Conservation (phyloP, 1,284 basidiomycete species). For the Ganoderma boninense region DNA sequence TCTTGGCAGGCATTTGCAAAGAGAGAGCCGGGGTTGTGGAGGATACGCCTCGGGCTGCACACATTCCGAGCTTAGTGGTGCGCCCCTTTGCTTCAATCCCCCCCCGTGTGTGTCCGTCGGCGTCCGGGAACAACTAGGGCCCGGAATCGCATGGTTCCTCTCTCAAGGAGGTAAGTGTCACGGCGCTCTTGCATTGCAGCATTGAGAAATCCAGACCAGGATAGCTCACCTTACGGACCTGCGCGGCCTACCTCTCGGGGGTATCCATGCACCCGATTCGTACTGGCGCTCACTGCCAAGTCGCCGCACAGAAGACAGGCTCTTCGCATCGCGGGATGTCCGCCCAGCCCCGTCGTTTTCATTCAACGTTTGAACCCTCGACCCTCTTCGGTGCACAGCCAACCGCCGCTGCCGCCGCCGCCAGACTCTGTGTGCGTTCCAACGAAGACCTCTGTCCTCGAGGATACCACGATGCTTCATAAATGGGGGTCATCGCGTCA, state of each 20-base stretch:
- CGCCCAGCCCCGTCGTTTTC: neutral
- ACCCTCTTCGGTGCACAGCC: neutral
- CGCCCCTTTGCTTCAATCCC: neutral
- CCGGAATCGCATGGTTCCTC: neutral
- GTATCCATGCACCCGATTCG: neutral
- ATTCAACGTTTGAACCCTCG: neutral
- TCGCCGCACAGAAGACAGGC: neutral
- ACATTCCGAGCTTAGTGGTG: neutral
- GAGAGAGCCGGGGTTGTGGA: neutral
- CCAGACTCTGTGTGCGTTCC: neutral
- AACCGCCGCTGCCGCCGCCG: neutral
- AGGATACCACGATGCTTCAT: neutral
- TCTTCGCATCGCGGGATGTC: slow-evolving; percentile 1
- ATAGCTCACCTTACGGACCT: neutral
- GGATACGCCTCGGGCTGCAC: neutral
- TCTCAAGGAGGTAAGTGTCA: neutral
- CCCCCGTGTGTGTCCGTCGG: neutral
- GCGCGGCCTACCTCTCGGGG: neutral
- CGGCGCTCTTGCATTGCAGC: neutral
- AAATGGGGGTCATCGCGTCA: neutral
- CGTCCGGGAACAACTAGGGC: neutral
- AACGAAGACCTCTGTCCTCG: neutral
- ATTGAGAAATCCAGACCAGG: neutral
- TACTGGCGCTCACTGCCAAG: neutral
- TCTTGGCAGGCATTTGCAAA: neutral